Evolutionary conservation across 768 basidiomycete genomes (phyloP), one percentile per base, ranked within the genome.

Genomic region (Suillus occidentalis): DNA sequence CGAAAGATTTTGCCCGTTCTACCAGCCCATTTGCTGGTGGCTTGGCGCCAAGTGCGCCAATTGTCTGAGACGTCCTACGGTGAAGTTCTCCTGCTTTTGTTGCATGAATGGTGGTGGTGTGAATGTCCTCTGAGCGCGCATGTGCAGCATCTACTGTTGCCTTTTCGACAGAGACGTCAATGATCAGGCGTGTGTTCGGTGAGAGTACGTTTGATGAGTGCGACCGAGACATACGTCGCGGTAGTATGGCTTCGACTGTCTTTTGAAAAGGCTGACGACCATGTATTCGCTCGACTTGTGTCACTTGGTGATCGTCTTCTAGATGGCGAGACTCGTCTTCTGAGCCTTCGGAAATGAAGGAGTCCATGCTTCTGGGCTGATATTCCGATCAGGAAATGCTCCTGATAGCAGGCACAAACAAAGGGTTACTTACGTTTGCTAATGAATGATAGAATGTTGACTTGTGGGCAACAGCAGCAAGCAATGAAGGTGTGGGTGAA

Each of bases 101-200:
- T 40, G 69, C 72, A n/a, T 72, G 70, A 9, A 62, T 68, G 10
- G 65, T 72, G 10, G 65, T 72, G 40, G 72, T 74, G 8, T 53
- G 45, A 13, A 55, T 62, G 18, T 57, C 18, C 62, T 61, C 59
- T n/a, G 60, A 45, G 31, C 63, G 40, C 39, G 28, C 28, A 20
- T 63, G 64, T 1, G 68, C 56, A 3, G 65, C 39, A 28, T 70
- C 71, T 3, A 65, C 69, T 4, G 68, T 84, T 0, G 83, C 83
- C 63, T 79, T 77, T 65, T 84, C 80, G 42, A 86, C 79, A 58
- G 81, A 83, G 10, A 85, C 80, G 34, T 78, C 84, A 39, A 87
- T 80, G 53, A 82, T 74, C 66, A 83, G 66, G 62, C 69, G 75
- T 20, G 63, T 72, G 16, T 65, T 68, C 37, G 75, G 55, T 16